Conservation (phyloP, 164 flowering plant genomes). For the Hamamelis virginiana region DNA sequence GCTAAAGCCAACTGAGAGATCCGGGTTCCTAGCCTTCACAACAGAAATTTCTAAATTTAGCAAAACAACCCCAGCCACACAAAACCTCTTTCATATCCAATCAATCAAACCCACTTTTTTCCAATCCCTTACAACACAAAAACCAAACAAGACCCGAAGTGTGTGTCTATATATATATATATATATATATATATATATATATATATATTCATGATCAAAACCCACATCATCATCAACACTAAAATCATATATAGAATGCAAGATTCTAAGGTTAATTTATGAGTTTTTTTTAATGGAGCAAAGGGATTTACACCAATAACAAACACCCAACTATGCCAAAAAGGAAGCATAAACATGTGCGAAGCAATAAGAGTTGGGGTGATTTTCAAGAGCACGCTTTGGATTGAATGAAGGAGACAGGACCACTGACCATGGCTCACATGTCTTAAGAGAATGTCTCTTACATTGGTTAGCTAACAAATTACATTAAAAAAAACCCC, state of each 20-base stretch:
- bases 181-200: too few relatives aligned
- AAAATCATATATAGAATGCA: too few relatives aligned
- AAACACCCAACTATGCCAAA: conserved; percentile 23
- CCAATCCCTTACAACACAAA: background rate
- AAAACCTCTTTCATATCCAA: background rate
- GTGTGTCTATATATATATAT: too few relatives aligned
- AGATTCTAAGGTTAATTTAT: too few relatives aligned
- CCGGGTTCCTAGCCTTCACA: conserved; percentile 8
- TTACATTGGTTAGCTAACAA: conserved; percentile 40
- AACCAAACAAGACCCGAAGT: too few relatives aligned
- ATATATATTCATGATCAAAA: too few relatives aligned
- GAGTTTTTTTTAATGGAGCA: too few relatives aligned
- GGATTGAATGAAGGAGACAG: conserved; percentile 85
- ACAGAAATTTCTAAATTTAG: conserved; percentile 19
- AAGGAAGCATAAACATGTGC: conserved; percentile 55
- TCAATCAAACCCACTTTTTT: conserved; percentile 3
- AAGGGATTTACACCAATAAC: background rate
- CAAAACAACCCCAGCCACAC: background rate
- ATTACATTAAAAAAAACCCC: background rate
- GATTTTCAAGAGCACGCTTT: conserved; percentile 83
- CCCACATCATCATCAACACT: too few relatives aligned
- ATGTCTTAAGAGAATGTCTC: conserved; percentile 65
- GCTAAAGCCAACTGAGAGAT: conserved; percentile 1
- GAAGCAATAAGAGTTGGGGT: conserved; percentile 46
- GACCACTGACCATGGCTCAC: conserved; percentile 49